These are phyloP conservation scores for Myriosclerotinia duriaeana DNA, from an alignment of 2,329 filamentous ascomycete species.

Conservation along the genomic window DNA sequence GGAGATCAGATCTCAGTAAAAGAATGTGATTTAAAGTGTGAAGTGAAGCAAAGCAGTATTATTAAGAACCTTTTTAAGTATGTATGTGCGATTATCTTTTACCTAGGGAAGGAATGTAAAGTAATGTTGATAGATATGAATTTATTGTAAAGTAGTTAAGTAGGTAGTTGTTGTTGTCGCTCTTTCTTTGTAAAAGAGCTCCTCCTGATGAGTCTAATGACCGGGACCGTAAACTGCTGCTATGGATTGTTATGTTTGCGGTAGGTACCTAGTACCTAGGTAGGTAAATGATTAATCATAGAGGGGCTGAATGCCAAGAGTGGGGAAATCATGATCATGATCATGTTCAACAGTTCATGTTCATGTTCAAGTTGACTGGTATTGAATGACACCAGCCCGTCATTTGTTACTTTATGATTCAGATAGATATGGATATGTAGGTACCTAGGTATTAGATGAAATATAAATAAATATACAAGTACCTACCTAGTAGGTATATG, in stretches of 20 bases:
- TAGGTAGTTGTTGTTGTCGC: slow-evolving; percentile 20
- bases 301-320: slow-evolving; percentile 19
- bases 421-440: too few species aligned
- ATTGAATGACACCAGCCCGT: too few species aligned
- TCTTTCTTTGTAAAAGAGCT: slow-evolving; percentile 19
- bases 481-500: too few species aligned
- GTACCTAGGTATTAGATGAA: too few species aligned
- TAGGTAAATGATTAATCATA: slow-evolving; percentile 6
- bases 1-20: slow-evolving; percentile 26
- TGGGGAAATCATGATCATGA: slow-evolving; percentile 18
- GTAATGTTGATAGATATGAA: slow-evolving; percentile 8
- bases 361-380: neutral
- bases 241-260: slow-evolving; percentile 16
- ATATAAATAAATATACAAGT: too few species aligned
- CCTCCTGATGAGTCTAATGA: too few species aligned
- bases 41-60: too few species aligned
- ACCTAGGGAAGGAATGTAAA: neutral
- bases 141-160: slow-evolving; percentile 18
- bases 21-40: neutral
- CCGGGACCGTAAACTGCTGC: too few species aligned
- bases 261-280: too few species aligned
- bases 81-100: neutral
- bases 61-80: too few species aligned
- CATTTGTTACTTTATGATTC: too few species aligned
- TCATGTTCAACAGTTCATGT: too few species aligned